Evolutionary conservation across 305 asterid species (phyloP), one percentile per base, ranked within the genome.

Genomic region (Coffea humblotiana): DNA sequence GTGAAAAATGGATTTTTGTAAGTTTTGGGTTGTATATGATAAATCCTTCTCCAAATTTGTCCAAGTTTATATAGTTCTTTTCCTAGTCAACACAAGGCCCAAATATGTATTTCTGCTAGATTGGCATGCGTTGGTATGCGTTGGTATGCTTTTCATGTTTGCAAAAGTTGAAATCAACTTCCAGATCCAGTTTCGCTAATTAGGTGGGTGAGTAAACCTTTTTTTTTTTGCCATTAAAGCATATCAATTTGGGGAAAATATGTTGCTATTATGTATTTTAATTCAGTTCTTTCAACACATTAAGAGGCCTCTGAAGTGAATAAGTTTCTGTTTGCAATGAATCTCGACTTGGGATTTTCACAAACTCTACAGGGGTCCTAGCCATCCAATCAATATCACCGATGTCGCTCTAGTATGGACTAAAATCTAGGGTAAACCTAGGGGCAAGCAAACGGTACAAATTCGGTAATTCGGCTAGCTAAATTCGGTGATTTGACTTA

Each of bases 121-220:
- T 70, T 40, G n/a, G n/a, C n/a, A n/a, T n/a, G n/a, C n/a, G n/a
- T n/a, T n/a, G n/a, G n/a, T n/a, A n/a, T n/a, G n/a, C n/a, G n/a
- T n/a, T n/a, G 21, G 16, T 40, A 37, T 43, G 35, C 4, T 40
- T 21, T 70, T 70, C 43, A 14, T 8, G 10, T 10, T 32, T 43
- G 23, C 74, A 70, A 45, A 23, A 43, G 74, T 70, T 43, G 74
- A 71, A 67, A 16, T 70, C 32, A 71, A 43, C 58, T 11, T 71
- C 27, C 48, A 18, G 27, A 27, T 70, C 13, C 16, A 40, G 29
- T 21, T 70, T 32, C 45, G 21, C 18, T 14, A 43, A 11, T 18
- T 8, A 15, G 43, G 43, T 40, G 23, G 21, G 14, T 23, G 14
- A 18, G 14, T 1, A 13, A 5, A 3, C 0, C 10, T 4, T 4